Percentiles rank a stretch among this genome's conserved stretches.
These are phyloP conservation scores for Myriangium duriaei DNA, from an alignment of 2,329 filamentous ascomycete species.

Conservation along the genomic window DNA sequence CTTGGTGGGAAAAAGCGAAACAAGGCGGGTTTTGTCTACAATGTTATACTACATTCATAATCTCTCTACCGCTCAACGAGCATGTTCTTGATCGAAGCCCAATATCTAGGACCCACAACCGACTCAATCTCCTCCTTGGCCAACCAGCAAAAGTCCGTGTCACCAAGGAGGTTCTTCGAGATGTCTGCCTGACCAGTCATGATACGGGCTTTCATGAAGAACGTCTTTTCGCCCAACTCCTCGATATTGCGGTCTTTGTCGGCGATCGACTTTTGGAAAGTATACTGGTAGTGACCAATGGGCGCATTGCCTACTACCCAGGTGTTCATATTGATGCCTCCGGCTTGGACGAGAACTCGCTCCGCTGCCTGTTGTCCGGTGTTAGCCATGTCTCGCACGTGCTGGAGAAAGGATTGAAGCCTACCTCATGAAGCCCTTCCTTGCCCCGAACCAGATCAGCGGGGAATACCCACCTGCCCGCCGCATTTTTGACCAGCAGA, in stretches of 20 bases:
- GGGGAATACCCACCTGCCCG: conserved; percentile 73
- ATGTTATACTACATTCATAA: not conserved
- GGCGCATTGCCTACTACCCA: conserved; percentile 91
- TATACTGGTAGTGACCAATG: conserved; percentile 61
- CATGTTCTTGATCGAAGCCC: conserved; percentile 66
- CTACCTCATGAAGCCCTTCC: conserved; percentile 74
- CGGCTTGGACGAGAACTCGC: conserved; percentile 62
- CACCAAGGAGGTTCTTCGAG: conserved; percentile 54
- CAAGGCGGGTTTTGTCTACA: too few species aligned
- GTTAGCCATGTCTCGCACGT: too few species aligned
- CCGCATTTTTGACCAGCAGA: conserved; percentile 62
- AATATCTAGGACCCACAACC: conserved; percentile 57
- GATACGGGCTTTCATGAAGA: conserved; percentile 93
- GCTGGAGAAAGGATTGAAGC: too few species aligned
- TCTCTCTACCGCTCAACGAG: conserved; percentile 55
- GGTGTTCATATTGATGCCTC: conserved; percentile 93
- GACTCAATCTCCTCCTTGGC: conserved; percentile 74
- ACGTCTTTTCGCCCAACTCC: conserved; percentile 64
- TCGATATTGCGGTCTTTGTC: conserved; percentile 22
- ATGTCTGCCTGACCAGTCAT: conserved; percentile 92
- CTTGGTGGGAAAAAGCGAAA: too few species aligned
- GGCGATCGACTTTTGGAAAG: conserved; percentile 33
- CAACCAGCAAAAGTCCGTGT: conserved; percentile 83
- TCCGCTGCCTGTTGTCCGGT: conserved; percentile 58
- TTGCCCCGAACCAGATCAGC: conserved; percentile 53